Conservation (phyloP, 306 rosid genomes). For the Cicer cuneatum region DNA sequence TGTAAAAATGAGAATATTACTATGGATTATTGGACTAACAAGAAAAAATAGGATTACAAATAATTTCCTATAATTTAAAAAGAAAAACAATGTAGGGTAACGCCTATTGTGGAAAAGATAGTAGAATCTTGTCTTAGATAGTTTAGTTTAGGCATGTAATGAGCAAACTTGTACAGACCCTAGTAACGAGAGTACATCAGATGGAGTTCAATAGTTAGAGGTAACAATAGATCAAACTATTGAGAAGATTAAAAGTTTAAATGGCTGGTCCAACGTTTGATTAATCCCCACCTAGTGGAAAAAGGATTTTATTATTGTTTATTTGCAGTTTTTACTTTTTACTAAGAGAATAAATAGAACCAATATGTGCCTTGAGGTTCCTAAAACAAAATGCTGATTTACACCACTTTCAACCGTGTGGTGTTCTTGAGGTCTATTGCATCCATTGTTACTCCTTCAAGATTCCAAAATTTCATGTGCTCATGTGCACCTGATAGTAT, state of each 20-base stretch:
- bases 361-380: not conserved
- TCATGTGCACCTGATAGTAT: not conserved
- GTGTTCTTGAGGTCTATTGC: not conserved
- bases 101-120: conserved; percentile 1
- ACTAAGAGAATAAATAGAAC: not conserved
- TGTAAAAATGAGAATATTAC: not conserved
- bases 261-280: not conserved
- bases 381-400: not conserved
- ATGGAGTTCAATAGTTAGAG: not conserved
- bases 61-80: not conserved
- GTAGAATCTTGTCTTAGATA: not conserved
- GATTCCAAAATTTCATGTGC: conserved; percentile 21
- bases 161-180: not conserved
- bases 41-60: not conserved
- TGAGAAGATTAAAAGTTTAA: not conserved
- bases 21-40: not conserved
- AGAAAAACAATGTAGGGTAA: not conserved
- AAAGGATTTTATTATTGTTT: not conserved
- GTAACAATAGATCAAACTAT: not conserved
- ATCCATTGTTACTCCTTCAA: conserved; percentile 11
- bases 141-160: not conserved
- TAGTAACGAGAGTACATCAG: not conserved
- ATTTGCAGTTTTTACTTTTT: not conserved
- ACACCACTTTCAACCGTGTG: not conserved
- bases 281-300: not conserved